Evolutionary conservation across 805 yeast species (phyloP).

Genomic region (Ogataea pilisensis): DNA sequence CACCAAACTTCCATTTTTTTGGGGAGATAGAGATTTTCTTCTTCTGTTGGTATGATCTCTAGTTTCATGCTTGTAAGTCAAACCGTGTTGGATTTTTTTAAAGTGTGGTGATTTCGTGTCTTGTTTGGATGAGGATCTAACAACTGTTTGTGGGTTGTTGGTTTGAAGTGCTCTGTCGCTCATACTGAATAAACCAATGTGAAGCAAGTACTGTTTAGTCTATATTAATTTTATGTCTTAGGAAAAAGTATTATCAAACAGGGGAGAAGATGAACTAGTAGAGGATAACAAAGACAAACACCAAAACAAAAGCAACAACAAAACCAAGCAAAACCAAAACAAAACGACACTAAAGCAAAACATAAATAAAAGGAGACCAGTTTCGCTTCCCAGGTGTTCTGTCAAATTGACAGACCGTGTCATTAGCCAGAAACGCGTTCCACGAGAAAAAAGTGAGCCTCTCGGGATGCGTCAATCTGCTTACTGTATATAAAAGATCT

Average conservation of each 20-base stretch:
- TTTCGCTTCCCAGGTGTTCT: no score
- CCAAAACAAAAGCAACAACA: background rate
- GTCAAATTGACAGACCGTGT: no score
- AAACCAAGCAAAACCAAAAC: background rate
- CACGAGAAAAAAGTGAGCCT: no score
- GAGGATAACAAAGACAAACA: background rate
- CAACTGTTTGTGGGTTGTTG: background rate
- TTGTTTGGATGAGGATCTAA: background rate
- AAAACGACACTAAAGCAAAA: background rate
- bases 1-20: slow-evolving; percentile 12
- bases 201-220: background rate
- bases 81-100: slow-evolving; percentile 43
- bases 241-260: no score
- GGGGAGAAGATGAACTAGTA: background rate
- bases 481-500: no score
- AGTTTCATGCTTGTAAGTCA: slow-evolving; percentile 35
- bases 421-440: no score
- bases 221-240: no score
- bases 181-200: no score
- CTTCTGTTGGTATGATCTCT: slow-evolving; percentile 16
- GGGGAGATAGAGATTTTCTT: slow-evolving; percentile 24
- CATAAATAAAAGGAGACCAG: background rate
- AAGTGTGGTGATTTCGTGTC: slow-evolving; percentile 4
- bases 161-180: background rate
- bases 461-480: no score